phyloP scores from a whole-genome alignment of 208 protist species.

The Leishmania tropica region DNA sequence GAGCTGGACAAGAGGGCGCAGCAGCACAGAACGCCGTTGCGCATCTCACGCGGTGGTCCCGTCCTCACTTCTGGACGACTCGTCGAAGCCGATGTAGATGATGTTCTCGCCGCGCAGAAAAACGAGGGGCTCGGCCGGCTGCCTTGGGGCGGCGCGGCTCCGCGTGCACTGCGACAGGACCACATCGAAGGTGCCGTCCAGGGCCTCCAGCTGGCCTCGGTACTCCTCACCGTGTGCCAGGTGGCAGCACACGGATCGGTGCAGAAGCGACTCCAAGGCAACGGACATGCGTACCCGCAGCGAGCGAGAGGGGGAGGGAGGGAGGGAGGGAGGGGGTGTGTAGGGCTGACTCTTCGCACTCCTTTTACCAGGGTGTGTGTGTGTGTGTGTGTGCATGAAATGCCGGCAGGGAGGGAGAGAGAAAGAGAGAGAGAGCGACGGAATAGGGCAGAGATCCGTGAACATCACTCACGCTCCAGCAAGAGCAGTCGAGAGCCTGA shows the following conservation, averaged over 20 bases:
- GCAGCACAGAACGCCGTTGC: background rate
- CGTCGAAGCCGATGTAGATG: conserved; percentile 73
- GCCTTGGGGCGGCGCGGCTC: conserved; percentile 1
- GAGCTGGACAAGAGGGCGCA: background rate
- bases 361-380: background rate
- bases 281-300: conserved; percentile 40
- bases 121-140: conserved; percentile 22
- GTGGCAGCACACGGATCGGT: conserved; percentile 59
- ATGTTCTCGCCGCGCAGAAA: conserved; percentile 84
- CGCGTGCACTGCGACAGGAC: conserved; percentile 43
- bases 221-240: conserved; percentile 59
- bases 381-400: background rate
- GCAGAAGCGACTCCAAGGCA: conserved; percentile 50
- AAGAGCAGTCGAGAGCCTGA: background rate
- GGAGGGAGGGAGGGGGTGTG: background rate
- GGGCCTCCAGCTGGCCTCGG: conserved; percentile 49
- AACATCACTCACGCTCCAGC: background rate
- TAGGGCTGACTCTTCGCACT: background rate
- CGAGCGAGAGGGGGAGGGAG: background rate
- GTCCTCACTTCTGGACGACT: background rate
- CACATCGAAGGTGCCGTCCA: conserved; percentile 74
- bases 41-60: background rate
- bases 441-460: background rate
- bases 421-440: background rate
- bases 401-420: no score